Evolutionary conservation across 352 stramenopile species (phyloP).

Genomic region (Globisporangium viniferum): DNA sequence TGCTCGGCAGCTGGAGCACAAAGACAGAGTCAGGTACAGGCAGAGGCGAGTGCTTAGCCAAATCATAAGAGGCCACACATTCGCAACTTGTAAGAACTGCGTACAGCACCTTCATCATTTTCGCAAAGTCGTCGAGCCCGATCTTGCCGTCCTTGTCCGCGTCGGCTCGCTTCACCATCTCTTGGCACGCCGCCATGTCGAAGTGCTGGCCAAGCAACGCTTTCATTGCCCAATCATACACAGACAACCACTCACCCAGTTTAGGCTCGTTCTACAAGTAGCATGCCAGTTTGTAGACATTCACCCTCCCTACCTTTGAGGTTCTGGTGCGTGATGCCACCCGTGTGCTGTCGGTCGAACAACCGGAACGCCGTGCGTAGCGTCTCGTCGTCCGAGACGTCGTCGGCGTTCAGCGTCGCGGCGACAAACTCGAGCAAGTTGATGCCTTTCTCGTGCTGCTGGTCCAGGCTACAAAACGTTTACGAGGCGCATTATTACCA

Average conservation of each 20-base stretch:
- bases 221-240: not conserved
- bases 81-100: not conserved
- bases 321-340: constrained; percentile 54
- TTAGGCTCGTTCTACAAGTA: not conserved
- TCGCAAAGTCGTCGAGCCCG: constrained; percentile 66
- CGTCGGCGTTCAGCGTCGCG: constrained; percentile 57
- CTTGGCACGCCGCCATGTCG: constrained; percentile 41
- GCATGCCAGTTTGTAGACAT: not conserved
- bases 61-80: too few relatives aligned
- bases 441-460: constrained; percentile 69
- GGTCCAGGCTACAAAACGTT: constrained; percentile 43
- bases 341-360: constrained; percentile 60
- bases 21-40: not conserved
- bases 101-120: constrained; percentile 47
- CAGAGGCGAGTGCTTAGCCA: too few relatives aligned
- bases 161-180: constrained; percentile 67
- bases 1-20: constrained; percentile 14
- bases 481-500: not conserved
- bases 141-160: constrained; percentile 66
- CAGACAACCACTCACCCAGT: not conserved
- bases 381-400: constrained; percentile 52
- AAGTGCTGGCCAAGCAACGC: constrained; percentile 63
- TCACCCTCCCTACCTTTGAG: constrained; percentile 15
- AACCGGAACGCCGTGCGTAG: constrained; percentile 55
- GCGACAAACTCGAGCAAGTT: constrained; percentile 81